These are phyloP conservation scores for Tetrahymena thermophila DNA, from an alignment of 73 alveolate species.

Conservation along the genomic window DNA sequence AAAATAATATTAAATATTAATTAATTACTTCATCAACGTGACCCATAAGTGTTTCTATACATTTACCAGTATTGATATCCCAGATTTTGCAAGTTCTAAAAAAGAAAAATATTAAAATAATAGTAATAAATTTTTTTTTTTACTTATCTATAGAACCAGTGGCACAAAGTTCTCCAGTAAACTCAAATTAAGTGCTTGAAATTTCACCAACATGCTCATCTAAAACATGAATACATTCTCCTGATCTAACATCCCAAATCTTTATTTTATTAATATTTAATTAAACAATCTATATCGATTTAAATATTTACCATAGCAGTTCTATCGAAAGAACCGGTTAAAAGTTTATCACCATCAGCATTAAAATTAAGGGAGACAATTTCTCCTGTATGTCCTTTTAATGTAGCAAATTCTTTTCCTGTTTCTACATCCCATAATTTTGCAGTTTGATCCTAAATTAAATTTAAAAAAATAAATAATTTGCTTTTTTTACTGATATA, in stretches of 20 bases:
- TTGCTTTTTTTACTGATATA: neutral
- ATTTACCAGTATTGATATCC: slow-evolving; percentile 96
- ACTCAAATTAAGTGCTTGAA: slow-evolving; percentile 95
- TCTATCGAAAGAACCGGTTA: slow-evolving; percentile 98
- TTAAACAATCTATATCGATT: neutral
- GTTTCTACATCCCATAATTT: slow-evolving; percentile 95
- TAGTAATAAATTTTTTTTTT: neutral
- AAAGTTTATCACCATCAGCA: slow-evolving; percentile 98
- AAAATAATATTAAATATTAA: too few relatives aligned
- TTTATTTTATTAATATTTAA: neutral
- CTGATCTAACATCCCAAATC: slow-evolving; percentile 98
- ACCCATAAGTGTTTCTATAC: slow-evolving; percentile 96
- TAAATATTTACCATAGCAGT: slow-evolving; percentile 71
- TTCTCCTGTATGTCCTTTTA: slow-evolving; percentile 96
- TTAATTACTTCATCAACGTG: slow-evolving; percentile 94
- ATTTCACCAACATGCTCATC: slow-evolving; percentile 96
- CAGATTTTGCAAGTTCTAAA: slow-evolving; percentile 91
- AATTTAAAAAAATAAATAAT: neutral
- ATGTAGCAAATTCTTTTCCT: slow-evolving; percentile 78
- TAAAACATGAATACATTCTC: slow-evolving; percentile 90
- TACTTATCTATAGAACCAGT: slow-evolving; percentile 93
- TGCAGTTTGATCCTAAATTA: slow-evolving; percentile 77
- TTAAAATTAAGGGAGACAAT: slow-evolving; percentile 95
- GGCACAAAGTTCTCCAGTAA: slow-evolving; percentile 90
- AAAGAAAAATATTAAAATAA: neutral